Base-by-base conservation (phyloP, 164 flowering plant species). In the Santalum album region DNA sequence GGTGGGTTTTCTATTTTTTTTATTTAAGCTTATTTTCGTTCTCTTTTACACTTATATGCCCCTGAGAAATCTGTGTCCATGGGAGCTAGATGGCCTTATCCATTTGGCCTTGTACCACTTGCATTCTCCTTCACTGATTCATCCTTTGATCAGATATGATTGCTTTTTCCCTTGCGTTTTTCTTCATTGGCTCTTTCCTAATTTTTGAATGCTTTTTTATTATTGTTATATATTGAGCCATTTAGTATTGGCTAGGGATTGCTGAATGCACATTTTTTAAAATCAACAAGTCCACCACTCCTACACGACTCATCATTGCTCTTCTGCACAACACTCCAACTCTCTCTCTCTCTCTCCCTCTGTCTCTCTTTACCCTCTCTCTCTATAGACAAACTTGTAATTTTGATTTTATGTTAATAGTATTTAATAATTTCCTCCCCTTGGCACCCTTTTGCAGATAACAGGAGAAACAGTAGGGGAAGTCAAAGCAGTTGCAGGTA, bases 391-490 rank as follows among this genome's bases (percentile, higher is more conserved):
- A 54, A 49, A 55, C 59, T 29, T 9, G 34, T 9, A 29, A 29
- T 29, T 29, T 29, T 4, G 34, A 3, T 29, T 3, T 29, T 50
- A 46, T 51, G 50, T 62, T 56, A 51, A 62, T 44, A 44, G 36
- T 45, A 45, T 20, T 19, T 65, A 19, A 51, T 62, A 47, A 59
- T 35, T 56, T 20, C 56, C 58, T n/a, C 26, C 48, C 60, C 51
- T 25, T 20, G 63, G 56, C 49, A 25, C 56, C 59, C 49, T 58
- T 77, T 65, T 78, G 79, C 89, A 90, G 97, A 66, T 90, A 61
- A 88, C 96, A 74, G 98, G 98, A 62, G 90, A 78, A 66, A 88
- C 98, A 69, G 95, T 91, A 55, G 98, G 98, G 98, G 42, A 38
- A 15, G 42, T 38, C 15, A 38, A 38, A 16, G 42, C 42, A 38